Conservation (phyloP, 139 green algal species). For the Eudorina sp. region DNA sequence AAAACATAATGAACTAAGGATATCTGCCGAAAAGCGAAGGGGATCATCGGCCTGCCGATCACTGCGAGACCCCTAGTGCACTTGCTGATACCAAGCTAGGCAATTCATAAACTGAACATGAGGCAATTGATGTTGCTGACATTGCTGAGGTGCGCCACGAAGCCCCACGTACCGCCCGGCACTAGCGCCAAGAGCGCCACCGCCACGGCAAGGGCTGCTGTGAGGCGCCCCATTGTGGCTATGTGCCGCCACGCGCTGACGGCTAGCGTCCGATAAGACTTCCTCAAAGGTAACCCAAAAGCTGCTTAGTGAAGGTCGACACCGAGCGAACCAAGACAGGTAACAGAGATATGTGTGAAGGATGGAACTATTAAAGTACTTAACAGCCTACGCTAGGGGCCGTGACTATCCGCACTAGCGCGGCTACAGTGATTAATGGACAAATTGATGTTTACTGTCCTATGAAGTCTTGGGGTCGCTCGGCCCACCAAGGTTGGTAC, state of each 20-base stretch:
- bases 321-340: not conserved
- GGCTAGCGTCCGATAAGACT: constrained; percentile 1
- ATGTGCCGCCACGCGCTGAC: constrained; percentile 36
- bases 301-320: not conserved
- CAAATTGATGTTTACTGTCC: constrained; percentile 12
- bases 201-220: constrained; percentile 26
- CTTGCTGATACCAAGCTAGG: not conserved
- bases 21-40: not conserved
- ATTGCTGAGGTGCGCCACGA: not conserved
- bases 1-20: not conserved
- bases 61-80: not conserved
- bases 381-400: not conserved
- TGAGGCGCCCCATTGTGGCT: constrained; percentile 42
- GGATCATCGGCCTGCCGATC: not conserved
- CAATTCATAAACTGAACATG: not conserved
- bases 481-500: constrained; percentile 4
- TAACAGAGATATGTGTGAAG: not conserved
- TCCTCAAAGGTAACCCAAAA: not conserved
- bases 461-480: not conserved
- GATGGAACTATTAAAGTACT: not conserved
- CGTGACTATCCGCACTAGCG: not conserved
- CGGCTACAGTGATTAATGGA: not conserved
- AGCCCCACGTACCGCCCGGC: constrained; percentile 21
- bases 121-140: not conserved
- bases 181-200: constrained; percentile 24